Evolutionary conservation across 495 filamentous ascomycete genomes (phyloP).

Genomic region (Tuber calosporum): DNA sequence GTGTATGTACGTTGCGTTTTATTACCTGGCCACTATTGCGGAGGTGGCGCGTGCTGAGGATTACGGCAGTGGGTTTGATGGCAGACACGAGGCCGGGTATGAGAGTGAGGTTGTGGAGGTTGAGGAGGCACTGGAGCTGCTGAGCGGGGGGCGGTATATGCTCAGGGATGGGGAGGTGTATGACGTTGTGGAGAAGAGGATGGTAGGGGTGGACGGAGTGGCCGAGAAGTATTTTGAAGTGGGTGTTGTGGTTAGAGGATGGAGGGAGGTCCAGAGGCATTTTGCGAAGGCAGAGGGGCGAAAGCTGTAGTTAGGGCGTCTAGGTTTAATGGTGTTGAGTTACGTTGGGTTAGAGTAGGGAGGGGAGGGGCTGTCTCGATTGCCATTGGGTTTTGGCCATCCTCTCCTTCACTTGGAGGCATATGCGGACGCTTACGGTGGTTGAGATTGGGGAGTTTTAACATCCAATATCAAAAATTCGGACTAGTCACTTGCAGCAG

Average conservation of each 20-base stretch:
- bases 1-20: conserved; percentile 24
- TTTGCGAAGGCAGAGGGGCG: background rate
- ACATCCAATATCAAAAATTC: background rate
- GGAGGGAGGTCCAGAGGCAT: background rate
- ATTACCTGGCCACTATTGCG: conserved; percentile 20
- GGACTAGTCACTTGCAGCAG: background rate
- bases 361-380: background rate
- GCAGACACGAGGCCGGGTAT: conserved; percentile 30
- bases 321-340: background rate
- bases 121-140: conserved; percentile 23
- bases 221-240: background rate
- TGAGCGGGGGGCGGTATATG: conserved; percentile 17
- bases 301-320: background rate
- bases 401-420: background rate
- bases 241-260: background rate
- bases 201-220: background rate
- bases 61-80: conserved; percentile 31
- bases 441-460: background rate
- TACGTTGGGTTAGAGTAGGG: background rate
- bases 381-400: background rate
- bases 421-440: background rate
- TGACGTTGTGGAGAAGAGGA: background rate
- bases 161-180: background rate
- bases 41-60: conserved; percentile 12
- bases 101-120: conserved; percentile 23